Evolutionary conservation across 1,139 yeast species (phyloP), one percentile per base, ranked within the genome.

Genomic region (Suhomyces wounanorum): DNA sequence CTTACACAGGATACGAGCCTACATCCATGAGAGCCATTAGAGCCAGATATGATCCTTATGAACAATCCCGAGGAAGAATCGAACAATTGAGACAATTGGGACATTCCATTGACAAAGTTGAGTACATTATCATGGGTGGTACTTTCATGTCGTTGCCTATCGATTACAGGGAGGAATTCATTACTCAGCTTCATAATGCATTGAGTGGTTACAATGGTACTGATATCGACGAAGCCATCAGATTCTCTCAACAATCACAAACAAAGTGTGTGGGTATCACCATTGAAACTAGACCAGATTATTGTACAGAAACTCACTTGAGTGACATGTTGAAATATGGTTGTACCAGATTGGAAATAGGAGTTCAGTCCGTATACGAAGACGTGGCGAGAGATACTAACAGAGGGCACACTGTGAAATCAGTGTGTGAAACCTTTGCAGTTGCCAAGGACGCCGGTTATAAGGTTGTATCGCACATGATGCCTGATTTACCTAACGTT

Each of bases 241-340:
- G 77, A 56, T 89, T 87, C 66, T 90, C 97, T 1, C 99, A 94
- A 69, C 97, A 94, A 66, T 87, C 96, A 18, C 85, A 88, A 61
- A 94, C 98, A 7, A 95, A 95, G 67, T 94, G 99, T 79, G 99
- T 94, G 38, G 99, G 99, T 55, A 94, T 94, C 58, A 94, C 99
- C 17, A 94, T 94, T 61, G 99, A 94, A 70, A 94, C 99, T 0
- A 82, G 99, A 67, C 99, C 99, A 0, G 99, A 94, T 72, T 95
- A 95, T 73, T 94, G 99, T 76, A 91, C 98, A 0, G 96, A 89
- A 57, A 89, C 96, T 0, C 99, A 94, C 70, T 73, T 94, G 58
- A 89, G 94, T 65, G 98, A 94, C 67, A 94, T 94, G 98, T 79
- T 94, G 62, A 83, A 85, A 58, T 94, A 94, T 65, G 99, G 99